Conservation (phyloP, 768 basidiomycete genomes). For the Rhodotorula toruloides region DNA sequence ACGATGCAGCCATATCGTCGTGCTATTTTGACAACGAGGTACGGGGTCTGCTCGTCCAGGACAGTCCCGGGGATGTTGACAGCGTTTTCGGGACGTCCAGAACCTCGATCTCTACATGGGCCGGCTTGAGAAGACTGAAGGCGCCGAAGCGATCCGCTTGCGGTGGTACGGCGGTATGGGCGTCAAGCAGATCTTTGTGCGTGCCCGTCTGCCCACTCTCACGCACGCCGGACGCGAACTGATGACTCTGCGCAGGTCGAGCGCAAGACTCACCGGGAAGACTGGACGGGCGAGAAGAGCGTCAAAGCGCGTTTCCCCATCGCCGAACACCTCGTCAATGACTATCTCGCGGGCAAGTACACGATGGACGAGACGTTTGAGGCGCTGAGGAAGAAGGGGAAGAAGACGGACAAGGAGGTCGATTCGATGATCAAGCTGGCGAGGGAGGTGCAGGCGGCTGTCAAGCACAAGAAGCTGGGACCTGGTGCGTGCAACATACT, state of each 20-base stretch:
- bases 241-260: constrained; percentile 46
- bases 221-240: neutral
- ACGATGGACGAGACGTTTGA: constrained; percentile 92
- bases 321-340: constrained; percentile 77
- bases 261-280: constrained; percentile 70
- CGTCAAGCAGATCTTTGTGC: constrained; percentile 43
- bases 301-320: constrained; percentile 95
- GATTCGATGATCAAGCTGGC: constrained; percentile 93
- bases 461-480: constrained; percentile 69
- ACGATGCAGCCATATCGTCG: constrained; percentile 73
- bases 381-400: constrained; percentile 72
- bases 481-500: constrained; percentile 60
- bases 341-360: constrained; percentile 81
- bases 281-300: constrained; percentile 99
- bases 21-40: constrained; percentile 63
- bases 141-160: constrained; percentile 90
- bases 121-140: constrained; percentile 95
- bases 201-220: neutral
- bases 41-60: neutral
- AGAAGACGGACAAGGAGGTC: constrained; percentile 85
- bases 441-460: constrained; percentile 90
- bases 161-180: constrained; percentile 93
- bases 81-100: constrained; percentile 55
- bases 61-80: neutral
- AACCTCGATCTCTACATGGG: constrained; percentile 93